Base-by-base conservation (phyloP, 352 stramenopile species). In the Phytopythium ostracodes region DNA sequence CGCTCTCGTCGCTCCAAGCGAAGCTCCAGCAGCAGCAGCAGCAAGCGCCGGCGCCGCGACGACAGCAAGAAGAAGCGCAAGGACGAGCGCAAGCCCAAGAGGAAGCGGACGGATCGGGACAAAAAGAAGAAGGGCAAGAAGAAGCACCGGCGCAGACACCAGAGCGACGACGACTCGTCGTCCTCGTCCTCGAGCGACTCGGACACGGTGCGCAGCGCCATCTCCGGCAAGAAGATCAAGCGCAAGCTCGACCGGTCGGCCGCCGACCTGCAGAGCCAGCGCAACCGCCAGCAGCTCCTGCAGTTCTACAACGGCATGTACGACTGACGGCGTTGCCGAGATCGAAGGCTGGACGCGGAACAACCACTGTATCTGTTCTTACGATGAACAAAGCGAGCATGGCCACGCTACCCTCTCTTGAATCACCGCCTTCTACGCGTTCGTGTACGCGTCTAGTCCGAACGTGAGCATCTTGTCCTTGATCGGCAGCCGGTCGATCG, bases 241-340 rank as follows among this genome's bases (percentile, higher is more conserved):
- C 80, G 86, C 59, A 89, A 92, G 59, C 63, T 94, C 56, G 73
- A 71, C 46, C 72, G 75, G 35, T 79, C 81, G 29, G 77, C 75
- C 0, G 67, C 71, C 15, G 86, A 94, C 65, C 27, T 84, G 60
- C 73, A 89, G 60, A 70, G 77, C 59, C 69, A 92, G 66, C 85
- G 83, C 62, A 92, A 87, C 62, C 79, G 86, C 5, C 79, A 90
- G 59, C 75, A 94, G 62, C 65, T 94, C 25, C 73, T 94, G 44
- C 81, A 93, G 67, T 92, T 94, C 54, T 94, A 94, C 77, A 94
- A 94, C 62, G 79, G 79, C 29, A 92, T 94, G 81, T 89, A 89
- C 58, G 85, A 94, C 65, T 94, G 63, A 72, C 10, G 4, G 18
- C 15, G 10, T 20, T 22, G 10, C 18, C 25, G 14, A 22, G 15